phyloP scores from a whole-genome alignment of 2,329 filamentous ascomycete genomes.

The Trichoderma citrinoviride region DNA sequence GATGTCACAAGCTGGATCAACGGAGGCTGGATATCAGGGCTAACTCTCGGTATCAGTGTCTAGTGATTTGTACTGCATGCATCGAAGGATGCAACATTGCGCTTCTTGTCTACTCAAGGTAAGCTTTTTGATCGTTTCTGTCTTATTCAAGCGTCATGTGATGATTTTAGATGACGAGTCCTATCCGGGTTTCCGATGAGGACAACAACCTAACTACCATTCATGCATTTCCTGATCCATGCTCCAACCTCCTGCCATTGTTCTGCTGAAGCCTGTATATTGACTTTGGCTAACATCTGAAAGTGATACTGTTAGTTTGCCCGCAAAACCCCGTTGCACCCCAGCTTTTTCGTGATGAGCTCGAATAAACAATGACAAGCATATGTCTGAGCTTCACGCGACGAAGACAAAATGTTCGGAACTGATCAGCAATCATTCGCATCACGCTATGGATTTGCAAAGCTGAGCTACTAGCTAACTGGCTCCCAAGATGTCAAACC shows the following conservation, averaged over 20 bases:
- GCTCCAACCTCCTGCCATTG: conserved; percentile 2
- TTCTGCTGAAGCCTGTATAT: conserved; percentile 17
- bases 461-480: conserved; percentile 28
- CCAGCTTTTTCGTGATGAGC: conserved; percentile 65
- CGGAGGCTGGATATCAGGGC: neutral
- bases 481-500: neutral
- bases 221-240: conserved; percentile 61
- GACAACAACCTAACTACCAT: conserved; percentile 68
- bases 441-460: conserved; percentile 22
- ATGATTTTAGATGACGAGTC: conserved; percentile 72
- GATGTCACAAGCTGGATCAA: neutral
- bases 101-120: neutral
- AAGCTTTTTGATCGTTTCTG: neutral
- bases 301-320: conserved; percentile 28
- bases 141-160: conserved; percentile 27
- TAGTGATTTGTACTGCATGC: neutral
- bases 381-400: conserved; percentile 83
- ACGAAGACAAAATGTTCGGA: conserved; percentile 42
- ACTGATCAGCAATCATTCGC: conserved; percentile 31
- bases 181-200: conserved; percentile 69
- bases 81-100: neutral
- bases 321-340: conserved; percentile 19
- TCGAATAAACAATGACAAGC: conserved; percentile 85
- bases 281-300: conserved; percentile 26
- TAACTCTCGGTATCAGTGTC: conserved; percentile 22